These are phyloP conservation scores for Pythium guiyangense DNA, from an alignment of 352 stramenopile genomes.

Conservation along the genomic window DNA sequence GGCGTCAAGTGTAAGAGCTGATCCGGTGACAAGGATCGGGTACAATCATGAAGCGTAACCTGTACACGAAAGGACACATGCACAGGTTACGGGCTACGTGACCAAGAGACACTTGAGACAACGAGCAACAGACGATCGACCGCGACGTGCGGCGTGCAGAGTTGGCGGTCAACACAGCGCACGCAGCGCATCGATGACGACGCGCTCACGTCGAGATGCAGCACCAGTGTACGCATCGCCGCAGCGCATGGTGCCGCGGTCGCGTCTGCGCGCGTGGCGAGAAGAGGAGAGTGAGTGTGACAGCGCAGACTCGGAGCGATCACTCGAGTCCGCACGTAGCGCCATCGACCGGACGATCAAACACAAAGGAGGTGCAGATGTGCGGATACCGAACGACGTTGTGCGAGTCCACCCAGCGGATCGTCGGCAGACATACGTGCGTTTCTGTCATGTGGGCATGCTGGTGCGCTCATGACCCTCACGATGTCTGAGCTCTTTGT, in stretches of 20 bases:
- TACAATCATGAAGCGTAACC: no score
- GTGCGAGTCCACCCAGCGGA: not conserved
- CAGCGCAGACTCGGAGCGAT: not conserved
- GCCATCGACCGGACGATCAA: not conserved
- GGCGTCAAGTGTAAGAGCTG: no score
- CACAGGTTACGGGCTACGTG: no score
- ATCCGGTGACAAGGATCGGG: no score
- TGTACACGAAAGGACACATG: no score
- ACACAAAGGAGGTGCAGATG: not conserved
- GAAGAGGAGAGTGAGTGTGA: constrained; percentile 1
- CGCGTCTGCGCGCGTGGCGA: constrained; percentile 1
- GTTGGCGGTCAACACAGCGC: no score
- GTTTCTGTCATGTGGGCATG: not conserved
- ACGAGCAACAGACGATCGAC: no score
- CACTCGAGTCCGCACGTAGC: not conserved
- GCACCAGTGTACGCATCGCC: not conserved
- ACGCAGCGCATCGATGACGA: no score
- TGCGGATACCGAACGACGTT: not conserved
- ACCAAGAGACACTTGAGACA: no score
- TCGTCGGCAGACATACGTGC: not conserved
- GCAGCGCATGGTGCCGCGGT: not conserved
- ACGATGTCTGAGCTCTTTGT: not conserved
- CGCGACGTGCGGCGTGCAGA: no score
- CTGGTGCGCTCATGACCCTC: not conserved
- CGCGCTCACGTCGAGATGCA: no score